Percentiles rank a stretch among this genome's conserved stretches.
Conservation (phyloP, 768 basidiomycete species). For the Amanita exitialis region DNA sequence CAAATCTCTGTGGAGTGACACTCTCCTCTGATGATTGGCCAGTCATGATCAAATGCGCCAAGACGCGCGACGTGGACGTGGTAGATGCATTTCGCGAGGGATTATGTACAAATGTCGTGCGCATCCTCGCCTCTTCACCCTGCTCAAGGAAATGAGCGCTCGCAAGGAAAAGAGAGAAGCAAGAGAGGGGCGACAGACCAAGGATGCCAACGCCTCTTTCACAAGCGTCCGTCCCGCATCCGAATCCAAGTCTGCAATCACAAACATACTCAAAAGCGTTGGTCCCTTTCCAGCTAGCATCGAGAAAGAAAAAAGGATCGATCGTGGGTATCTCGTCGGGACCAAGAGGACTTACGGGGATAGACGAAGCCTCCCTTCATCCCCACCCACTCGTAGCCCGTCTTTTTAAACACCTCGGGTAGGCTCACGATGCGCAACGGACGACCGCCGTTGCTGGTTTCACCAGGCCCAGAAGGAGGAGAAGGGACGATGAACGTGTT, state of each 20-base stretch:
- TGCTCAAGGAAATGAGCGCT: conserved; percentile 13
- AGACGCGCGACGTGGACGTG: conserved; percentile 26
- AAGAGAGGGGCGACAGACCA: conserved; percentile 33
- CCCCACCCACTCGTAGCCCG: conserved; percentile 25
- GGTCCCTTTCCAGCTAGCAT: conserved; percentile 19
- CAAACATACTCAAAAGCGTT: conserved; percentile 40
- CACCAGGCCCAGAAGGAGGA: conserved; percentile 33
- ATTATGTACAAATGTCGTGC: conserved; percentile 75
- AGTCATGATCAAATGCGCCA: conserved; percentile 39
- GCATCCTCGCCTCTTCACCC: conserved; percentile 35
- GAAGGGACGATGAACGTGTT: conserved; percentile 66
- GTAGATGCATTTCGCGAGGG: conserved; percentile 20
- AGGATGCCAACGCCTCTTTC: conserved; percentile 53
- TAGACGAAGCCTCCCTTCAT: conserved; percentile 1
- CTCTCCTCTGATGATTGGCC: conserved; percentile 24
- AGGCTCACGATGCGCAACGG: conserved; percentile 42
- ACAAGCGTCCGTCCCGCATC: conserved; percentile 45
- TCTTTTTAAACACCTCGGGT: conserved; percentile 38
- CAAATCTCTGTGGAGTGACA: neutral
- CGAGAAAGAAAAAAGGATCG: neutral
- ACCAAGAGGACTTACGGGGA: conserved; percentile 9
- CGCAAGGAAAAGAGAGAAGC: neutral
- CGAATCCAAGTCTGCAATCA: conserved; percentile 75
- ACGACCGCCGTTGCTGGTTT: conserved; percentile 7
- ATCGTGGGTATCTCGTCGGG: neutral